phyloP scores from a whole-genome alignment of 1,284 basidiomycete species.

The Moesziomyces aphidis region DNA sequence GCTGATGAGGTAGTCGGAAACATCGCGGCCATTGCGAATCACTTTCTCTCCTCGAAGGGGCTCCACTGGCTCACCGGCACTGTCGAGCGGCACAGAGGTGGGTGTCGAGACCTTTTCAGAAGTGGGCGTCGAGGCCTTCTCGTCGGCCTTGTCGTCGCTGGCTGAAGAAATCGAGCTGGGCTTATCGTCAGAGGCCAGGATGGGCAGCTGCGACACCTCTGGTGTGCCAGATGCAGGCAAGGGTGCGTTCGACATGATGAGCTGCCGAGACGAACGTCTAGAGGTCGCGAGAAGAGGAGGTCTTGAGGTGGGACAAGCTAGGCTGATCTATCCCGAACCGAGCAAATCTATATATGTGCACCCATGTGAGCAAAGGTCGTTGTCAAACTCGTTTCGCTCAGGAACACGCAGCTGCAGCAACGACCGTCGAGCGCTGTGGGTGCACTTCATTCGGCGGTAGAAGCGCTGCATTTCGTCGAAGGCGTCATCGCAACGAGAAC shows the following conservation, averaged over 20 bases:
- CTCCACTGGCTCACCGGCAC: background rate
- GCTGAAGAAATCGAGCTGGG: background rate
- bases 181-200: conserved; percentile 10
- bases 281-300: no score
- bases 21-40: conserved; percentile 69
- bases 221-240: background rate
- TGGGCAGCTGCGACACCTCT: conserved; percentile 11
- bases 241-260: conserved; percentile 7
- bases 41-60: conserved; percentile 9
- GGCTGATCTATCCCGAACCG: no score
- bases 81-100: background rate
- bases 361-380: no score
- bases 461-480: no score
- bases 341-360: no score
- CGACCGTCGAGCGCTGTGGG: no score
- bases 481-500: no score
- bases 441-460: no score
- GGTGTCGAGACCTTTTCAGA: background rate
- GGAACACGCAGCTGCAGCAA: no score
- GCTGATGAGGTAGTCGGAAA: conserved; percentile 75
- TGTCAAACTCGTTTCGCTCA: no score
- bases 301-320: no score
- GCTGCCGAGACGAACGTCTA: background rate
- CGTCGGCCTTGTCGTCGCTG: background rate
- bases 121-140: background rate